phyloP scores from a whole-genome alignment of 139 green algal genomes.

The Chlamydomonas sp. region DNA sequence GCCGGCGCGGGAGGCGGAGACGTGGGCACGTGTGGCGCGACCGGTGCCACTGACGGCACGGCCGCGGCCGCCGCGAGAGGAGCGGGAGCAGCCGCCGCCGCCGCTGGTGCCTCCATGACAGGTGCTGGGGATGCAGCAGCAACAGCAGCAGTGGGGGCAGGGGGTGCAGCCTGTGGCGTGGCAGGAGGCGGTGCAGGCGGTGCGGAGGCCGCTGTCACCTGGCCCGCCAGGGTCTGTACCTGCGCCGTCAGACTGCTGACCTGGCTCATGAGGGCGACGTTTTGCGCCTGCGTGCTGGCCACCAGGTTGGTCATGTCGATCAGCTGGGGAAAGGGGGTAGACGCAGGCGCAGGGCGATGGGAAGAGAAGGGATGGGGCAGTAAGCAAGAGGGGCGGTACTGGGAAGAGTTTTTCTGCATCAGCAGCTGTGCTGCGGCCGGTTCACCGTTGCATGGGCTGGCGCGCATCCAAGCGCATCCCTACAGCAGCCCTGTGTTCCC shows the following conservation, averaged over 20 bases:
- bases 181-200: not conserved
- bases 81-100: too few species aligned
- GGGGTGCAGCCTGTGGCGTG: too few species aligned
- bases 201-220: not conserved
- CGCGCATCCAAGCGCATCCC: too few species aligned
- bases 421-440: too few species aligned
- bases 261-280: conserved; percentile 1
- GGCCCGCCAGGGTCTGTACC: not conserved
- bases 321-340: not conserved
- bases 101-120: too few species aligned
- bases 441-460: not conserved
- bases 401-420: not conserved
- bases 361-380: not conserved
- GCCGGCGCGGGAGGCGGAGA: too few species aligned
- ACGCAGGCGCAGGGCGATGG: not conserved
- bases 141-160: too few species aligned
- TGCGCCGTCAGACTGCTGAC: not conserved
- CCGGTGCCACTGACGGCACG: too few species aligned
- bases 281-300: conserved; percentile 20
- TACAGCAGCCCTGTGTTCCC: too few species aligned
- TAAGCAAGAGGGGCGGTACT: not conserved
- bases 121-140: too few species aligned
- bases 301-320: conserved; percentile 1
- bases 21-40: too few species aligned
- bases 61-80: too few species aligned